Percentiles rank a stretch among this genome's conserved stretches.
Evolutionary conservation across 2,329 filamentous ascomycete genomes (phyloP).

Genomic region (Mycosphaerella arachidis): DNA sequence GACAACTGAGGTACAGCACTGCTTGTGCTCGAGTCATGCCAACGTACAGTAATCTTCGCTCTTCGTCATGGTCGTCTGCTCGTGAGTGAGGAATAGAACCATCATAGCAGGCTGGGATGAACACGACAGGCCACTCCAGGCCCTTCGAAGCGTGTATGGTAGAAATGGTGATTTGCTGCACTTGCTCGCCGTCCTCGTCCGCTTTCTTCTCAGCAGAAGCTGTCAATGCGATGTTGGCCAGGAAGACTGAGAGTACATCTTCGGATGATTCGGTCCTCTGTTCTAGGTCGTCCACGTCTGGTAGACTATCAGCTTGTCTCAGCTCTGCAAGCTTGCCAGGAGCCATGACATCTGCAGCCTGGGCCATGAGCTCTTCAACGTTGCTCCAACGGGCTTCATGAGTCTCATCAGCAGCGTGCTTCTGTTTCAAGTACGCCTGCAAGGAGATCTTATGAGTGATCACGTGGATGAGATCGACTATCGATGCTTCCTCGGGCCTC

Average conservation of each 20-base stretch:
- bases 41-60: conserved; percentile 84
- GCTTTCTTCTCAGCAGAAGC: conserved; percentile 67
- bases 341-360: conserved; percentile 67
- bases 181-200: conserved; percentile 53
- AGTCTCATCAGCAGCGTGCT: conserved; percentile 60
- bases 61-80: conserved; percentile 80
- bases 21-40: conserved; percentile 93
- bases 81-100: conserved; percentile 87
- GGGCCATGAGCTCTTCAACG: conserved; percentile 77
- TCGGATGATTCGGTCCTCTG: conserved; percentile 54
- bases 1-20: conserved; percentile 79
- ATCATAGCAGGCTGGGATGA: conserved; percentile 83
- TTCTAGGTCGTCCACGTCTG: conserved; percentile 63
- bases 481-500: conserved; percentile 34
- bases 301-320: conserved; percentile 50
- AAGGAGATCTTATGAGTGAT: conserved; percentile 65
- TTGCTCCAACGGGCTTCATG: conserved; percentile 80
- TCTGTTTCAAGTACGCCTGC: conserved; percentile 66
- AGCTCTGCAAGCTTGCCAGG: conserved; percentile 22
- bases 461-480: conserved; percentile 51
- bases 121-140: conserved; percentile 92
- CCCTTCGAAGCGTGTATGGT: conserved; percentile 97
- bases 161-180: conserved; percentile 73
- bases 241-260: conserved; percentile 69
- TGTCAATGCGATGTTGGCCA: conserved; percentile 86